Evolutionary conservation across 108 stramenopile genomes (phyloP), one percentile per base, ranked within the genome.

Genomic region (Conticribra weissflogii): DNA sequence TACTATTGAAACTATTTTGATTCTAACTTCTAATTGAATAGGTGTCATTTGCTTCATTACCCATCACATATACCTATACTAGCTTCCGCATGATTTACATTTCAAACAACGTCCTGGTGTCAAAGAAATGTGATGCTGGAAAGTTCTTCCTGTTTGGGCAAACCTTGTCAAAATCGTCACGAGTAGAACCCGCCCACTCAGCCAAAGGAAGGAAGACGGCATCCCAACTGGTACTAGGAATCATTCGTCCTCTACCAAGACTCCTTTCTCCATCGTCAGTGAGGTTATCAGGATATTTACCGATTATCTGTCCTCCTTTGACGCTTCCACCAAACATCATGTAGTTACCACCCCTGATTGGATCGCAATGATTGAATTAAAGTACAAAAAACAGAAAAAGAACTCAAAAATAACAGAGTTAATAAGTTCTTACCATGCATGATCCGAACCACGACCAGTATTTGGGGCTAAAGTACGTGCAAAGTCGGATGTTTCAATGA

Each of bases 401-500:
- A 22, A 18, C 44, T 44, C 15, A 41, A 12, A 22, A 53, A 52
- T 27, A n/a, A 53, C n/a, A n/a, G n/a, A n/a, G n/a, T n/a, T n/a
- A 65, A 1, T 34, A 32, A 27, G n/a, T 27, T 49, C 66, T 29
- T 19, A 67, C 66, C 84, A 85, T 41, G 46, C 84, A 65, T 85
- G 84, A 55, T 85, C 84, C 30, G 74, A 75, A 24, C 84, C 84
- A n/a, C 17, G 22, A n/a, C 65, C 68, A 31, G 79, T 74, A 53
- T 86, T 86, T n/a, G 71, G 66, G n/a, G 73, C 69, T n/a, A 86
- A 66, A 21, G 85, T 88, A 29, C 85, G 71, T 27, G 71, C 88
- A 63, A 89, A 92, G 36, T 92, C 91, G 18, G 85, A 86, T 2
- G 83, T 73, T 17, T 79, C 52, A 45, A 88, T 72, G 21, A 88